A percentile compares a stretch with the other conserved stretches of the same genome.
These are phyloP conservation scores for Kodamaea jinghongensis DNA, from an alignment of 805 yeast genomes.

Conservation along the genomic window DNA sequence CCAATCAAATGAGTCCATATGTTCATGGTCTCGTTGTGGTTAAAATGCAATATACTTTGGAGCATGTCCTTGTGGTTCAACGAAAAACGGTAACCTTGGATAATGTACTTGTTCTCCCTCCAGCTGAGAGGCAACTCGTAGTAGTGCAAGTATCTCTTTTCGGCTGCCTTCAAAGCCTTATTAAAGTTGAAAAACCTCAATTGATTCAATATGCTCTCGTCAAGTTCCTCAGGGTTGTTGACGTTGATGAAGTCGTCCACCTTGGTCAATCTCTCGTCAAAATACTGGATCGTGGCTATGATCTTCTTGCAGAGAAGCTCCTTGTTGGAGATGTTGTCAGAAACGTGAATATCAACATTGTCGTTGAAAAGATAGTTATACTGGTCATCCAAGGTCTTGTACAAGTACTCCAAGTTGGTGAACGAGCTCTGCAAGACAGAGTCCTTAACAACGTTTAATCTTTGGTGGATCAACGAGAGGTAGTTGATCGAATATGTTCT, in stretches of 20 bases:
- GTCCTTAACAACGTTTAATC: slow-evolving; percentile 33
- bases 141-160: slow-evolving; percentile 64
- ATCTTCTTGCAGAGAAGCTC: slow-evolving; percentile 33
- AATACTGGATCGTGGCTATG: slow-evolving; percentile 40
- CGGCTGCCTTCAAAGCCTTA: slow-evolving; percentile 53
- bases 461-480: slow-evolving; percentile 33
- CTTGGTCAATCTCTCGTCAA: slow-evolving; percentile 39
- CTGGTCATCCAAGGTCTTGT: slow-evolving; percentile 40
- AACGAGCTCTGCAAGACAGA: slow-evolving; percentile 36
- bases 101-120: slow-evolving; percentile 87
- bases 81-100: slow-evolving; percentile 83
- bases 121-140: slow-evolving; percentile 89
- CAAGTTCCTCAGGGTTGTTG: slow-evolving; percentile 27
- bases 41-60: slow-evolving; percentile 52
- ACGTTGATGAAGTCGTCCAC: slow-evolving; percentile 37
- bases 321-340: slow-evolving; percentile 11
- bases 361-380: slow-evolving; percentile 34
- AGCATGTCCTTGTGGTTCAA: slow-evolving; percentile 58
- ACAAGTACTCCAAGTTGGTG: slow-evolving; percentile 38
- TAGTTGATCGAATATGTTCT: slow-evolving; percentile 31
- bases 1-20: slow-evolving; percentile 92
- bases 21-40: slow-evolving; percentile 87
- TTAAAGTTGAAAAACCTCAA: slow-evolving; percentile 40
- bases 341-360: slow-evolving; percentile 12
- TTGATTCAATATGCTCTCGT: slow-evolving; percentile 30